A percentile compares a stretch with the other conserved stretches of the same genome.
Evolutionary conservation across 2,329 filamentous ascomycete genomes (phyloP).

Genomic region (Aspergillus brasiliensis): DNA sequence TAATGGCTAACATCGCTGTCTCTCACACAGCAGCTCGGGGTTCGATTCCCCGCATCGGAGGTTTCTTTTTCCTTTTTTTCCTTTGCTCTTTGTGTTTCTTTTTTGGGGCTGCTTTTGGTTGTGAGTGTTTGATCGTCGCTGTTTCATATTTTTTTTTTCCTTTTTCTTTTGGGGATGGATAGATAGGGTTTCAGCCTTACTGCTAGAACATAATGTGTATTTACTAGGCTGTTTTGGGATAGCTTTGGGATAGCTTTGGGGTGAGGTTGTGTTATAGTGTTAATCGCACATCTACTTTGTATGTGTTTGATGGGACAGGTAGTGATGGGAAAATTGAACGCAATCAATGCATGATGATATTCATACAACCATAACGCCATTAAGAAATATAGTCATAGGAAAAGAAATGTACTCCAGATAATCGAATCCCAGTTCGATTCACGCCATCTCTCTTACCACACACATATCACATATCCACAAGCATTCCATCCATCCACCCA

Average conservation of each 20-base stretch:
- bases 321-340: background rate
- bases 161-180: background rate
- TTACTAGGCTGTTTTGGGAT: background rate
- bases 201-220: background rate
- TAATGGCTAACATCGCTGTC: slow-evolving; percentile 31
- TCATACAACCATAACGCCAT: slow-evolving; percentile 3
- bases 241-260: background rate
- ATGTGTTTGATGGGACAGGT: background rate
- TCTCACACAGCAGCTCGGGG: slow-evolving; percentile 31
- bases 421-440: background rate
- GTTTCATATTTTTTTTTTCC: background rate
- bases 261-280: background rate
- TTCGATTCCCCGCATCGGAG: slow-evolving; percentile 30
- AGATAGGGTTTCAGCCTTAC: background rate
- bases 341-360: background rate
- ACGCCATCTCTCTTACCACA: background rate
- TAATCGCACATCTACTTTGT: no score
- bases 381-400: background rate
- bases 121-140: background rate
- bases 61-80: background rate
- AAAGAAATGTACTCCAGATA: background rate
- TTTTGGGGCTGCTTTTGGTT: background rate
- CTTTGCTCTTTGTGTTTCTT: background rate
- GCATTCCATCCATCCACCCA: background rate
- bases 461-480: background rate